Conservation (phyloP, 208 protist genomes). For the Trypanosoma avium region DNA sequence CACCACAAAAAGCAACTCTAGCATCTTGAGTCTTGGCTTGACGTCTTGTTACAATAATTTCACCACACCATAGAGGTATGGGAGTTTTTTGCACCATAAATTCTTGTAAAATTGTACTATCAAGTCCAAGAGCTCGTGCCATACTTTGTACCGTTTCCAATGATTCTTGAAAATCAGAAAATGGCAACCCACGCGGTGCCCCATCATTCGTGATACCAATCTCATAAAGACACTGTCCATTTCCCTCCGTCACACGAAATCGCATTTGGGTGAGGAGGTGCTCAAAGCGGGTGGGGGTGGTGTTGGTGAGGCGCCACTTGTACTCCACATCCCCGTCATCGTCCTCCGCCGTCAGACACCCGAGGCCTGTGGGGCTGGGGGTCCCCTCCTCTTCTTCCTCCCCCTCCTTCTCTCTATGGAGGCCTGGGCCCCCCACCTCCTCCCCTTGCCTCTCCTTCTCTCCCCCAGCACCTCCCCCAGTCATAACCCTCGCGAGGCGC, state of each 20-base stretch:
- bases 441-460: no score
- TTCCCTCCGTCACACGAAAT: slow-evolving; percentile 91
- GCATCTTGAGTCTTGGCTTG: slow-evolving; percentile 61
- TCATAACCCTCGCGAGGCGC: no score
- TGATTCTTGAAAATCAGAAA: slow-evolving; percentile 78
- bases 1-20: slow-evolving; percentile 83
- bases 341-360: slow-evolving; percentile 74
- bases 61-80: slow-evolving; percentile 60
- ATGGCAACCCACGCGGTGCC: slow-evolving; percentile 67
- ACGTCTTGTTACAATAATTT: slow-evolving; percentile 78
- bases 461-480: no score
- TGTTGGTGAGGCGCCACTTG: slow-evolving; percentile 92
- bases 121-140: slow-evolving; percentile 64
- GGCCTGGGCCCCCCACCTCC: no score
- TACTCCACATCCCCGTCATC: slow-evolving; percentile 96
- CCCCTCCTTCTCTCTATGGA: no score
- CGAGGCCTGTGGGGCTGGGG: neutral
- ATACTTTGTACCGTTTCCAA: slow-evolving; percentile 73
- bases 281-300: slow-evolving; percentile 80
- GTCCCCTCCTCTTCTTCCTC: slow-evolving; percentile 13
- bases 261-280: slow-evolving; percentile 95
- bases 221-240: slow-evolving; percentile 94
- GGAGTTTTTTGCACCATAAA: slow-evolving; percentile 29
- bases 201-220: slow-evolving; percentile 94
- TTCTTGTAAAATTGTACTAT: slow-evolving; percentile 57